A percentile compares a stretch with the other conserved stretches of the same genome.
phyloP scores from a whole-genome alignment of 441 rosid genomes.

The Euphorbia schlechtendalii region DNA sequence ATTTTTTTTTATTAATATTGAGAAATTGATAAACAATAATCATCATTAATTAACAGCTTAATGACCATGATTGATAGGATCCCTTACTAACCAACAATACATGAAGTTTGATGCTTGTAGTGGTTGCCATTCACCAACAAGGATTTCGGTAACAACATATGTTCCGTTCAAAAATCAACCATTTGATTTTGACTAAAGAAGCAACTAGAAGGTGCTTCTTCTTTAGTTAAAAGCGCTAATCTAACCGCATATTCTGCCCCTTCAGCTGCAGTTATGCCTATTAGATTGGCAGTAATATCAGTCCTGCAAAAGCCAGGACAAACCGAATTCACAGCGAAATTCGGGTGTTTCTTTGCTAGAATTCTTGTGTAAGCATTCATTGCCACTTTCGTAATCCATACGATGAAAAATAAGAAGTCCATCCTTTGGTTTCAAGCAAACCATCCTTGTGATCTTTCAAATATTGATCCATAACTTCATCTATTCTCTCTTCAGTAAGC shows the following conservation, averaged over 20 bases:
- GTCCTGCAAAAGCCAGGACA: no score
- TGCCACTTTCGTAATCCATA: slow-evolving; percentile 43
- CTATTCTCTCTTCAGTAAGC: slow-evolving; percentile 40
- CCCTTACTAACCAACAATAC: no score
- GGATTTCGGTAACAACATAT: background rate
- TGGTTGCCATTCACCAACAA: no score
- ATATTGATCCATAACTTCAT: slow-evolving; percentile 36
- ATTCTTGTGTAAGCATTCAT: slow-evolving; percentile 54
- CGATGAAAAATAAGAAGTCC: slow-evolving; percentile 37
- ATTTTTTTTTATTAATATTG: no score
- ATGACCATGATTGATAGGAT: no score
- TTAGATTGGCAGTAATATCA: slow-evolving; percentile 29
- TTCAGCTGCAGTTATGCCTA: slow-evolving; percentile 40
- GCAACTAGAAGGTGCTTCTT: slow-evolving; percentile 40
- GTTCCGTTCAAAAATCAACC: slow-evolving; percentile 29
- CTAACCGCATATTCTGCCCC: slow-evolving; percentile 47
- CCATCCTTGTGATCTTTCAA: slow-evolving; percentile 31
- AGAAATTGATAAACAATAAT: no score
- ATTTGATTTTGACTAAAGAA: slow-evolving; percentile 31
- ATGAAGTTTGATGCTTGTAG: no score
- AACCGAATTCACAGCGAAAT: slow-evolving; percentile 24
- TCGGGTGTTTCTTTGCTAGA: slow-evolving; percentile 36
- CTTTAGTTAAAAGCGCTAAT: slow-evolving; percentile 40
- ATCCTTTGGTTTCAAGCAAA: slow-evolving; percentile 34
- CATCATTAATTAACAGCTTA: no score